Percentiles rank a stretch among this genome's conserved stretches.
Evolutionary conservation across 2,329 filamentous ascomycete genomes (phyloP).

Genomic region (Chaetomiaceae sp.): DNA sequence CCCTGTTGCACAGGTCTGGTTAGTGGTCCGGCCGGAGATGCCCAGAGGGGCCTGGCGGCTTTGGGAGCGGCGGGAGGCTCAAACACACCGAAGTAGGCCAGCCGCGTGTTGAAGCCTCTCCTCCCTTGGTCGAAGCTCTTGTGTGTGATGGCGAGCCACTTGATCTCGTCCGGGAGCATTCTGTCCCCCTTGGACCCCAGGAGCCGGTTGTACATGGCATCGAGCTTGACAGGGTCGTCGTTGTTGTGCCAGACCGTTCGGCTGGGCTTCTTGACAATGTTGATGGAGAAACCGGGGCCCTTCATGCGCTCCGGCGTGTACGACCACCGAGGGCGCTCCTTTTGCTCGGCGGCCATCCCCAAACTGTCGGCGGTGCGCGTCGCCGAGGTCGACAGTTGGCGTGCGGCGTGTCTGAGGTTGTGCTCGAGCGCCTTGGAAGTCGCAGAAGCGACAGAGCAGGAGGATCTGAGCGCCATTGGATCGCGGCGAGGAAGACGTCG

Average conservation of each 20-base stretch:
- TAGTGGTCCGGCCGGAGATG: neutral
- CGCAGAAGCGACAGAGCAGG: constrained; percentile 31
- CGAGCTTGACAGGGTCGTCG: constrained; percentile 65
- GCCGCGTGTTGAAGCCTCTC: constrained; percentile 87
- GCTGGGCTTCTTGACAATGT: constrained; percentile 49
- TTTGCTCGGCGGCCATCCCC: constrained; percentile 2
- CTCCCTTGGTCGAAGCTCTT: constrained; percentile 97
- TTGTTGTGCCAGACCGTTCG: constrained; percentile 65
- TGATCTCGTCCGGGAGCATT: constrained; percentile 81
- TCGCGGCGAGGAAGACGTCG: constrained; percentile 6
- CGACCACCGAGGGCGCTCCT: constrained; percentile 57
- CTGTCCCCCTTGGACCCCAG: constrained; percentile 68
- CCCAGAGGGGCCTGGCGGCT: neutral
- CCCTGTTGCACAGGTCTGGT: constrained; percentile 13
- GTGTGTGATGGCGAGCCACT: constrained; percentile 95
- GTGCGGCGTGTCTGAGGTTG: constrained; percentile 7
- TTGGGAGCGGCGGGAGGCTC: neutral
- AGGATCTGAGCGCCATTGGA: constrained; percentile 33
- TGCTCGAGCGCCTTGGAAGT: constrained; percentile 30
- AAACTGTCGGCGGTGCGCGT: constrained; percentile 7
- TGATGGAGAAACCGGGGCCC: constrained; percentile 58
- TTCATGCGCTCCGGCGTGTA: constrained; percentile 66
- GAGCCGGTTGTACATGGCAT: constrained; percentile 71
- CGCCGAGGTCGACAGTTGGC: constrained; percentile 16
- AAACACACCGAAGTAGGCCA: constrained; percentile 76